Evolutionary conservation across 208 protist genomes (phyloP).

Genomic region (Crithidia fasciculata): DNA sequence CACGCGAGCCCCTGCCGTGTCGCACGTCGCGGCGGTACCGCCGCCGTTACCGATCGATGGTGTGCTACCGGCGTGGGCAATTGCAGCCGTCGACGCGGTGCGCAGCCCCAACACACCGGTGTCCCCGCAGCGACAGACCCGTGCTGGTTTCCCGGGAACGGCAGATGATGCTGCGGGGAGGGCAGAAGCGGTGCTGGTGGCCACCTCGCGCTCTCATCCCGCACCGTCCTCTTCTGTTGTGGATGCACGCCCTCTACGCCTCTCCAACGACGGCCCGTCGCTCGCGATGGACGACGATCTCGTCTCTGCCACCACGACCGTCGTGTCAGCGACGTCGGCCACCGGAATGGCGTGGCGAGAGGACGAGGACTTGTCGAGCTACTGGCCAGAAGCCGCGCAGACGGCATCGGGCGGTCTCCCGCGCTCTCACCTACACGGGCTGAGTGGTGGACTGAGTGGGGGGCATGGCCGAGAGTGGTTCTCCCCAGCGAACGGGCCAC

Average conservation of each 20-base stretch:
- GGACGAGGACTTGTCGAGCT: slow-evolving; percentile 25
- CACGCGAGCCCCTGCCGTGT: not conserved
- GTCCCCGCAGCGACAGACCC: not conserved
- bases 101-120: slow-evolving; percentile 5
- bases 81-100: not conserved
- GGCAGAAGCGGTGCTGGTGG: no score
- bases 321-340: slow-evolving; percentile 22
- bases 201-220: not conserved
- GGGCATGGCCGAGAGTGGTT: slow-evolving; percentile 5
- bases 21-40: no score
- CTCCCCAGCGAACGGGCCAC: slow-evolving; percentile 9
- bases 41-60: not conserved
- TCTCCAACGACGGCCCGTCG: not conserved
- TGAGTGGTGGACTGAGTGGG: not conserved
- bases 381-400: slow-evolving; percentile 14
- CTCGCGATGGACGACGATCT: slow-evolving; percentile 13
- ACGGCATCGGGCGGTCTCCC: not conserved
- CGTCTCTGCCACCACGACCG: slow-evolving; percentile 21
- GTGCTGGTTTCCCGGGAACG: no score
- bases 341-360: slow-evolving; percentile 18
- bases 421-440: not conserved
- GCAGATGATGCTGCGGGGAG: no score
- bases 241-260: not conserved
- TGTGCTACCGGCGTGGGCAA: not conserved
- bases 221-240: not conserved